Evolutionary conservation across 1,284 basidiomycete species (phyloP).

Genomic region (Ustilago curta): DNA sequence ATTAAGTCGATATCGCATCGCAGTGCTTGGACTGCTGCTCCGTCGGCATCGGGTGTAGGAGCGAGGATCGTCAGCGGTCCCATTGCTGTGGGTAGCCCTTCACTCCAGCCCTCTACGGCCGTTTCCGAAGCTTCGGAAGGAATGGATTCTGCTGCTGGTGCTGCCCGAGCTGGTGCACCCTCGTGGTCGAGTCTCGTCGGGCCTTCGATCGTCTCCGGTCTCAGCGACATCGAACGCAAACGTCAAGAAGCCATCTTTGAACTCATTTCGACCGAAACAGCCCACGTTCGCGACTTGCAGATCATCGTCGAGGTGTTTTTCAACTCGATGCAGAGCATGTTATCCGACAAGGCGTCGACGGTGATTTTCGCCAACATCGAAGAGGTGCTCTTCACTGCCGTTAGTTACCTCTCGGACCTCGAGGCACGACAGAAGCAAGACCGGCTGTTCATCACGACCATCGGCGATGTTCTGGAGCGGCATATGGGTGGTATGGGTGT

Average conservation of each 20-base stretch:
- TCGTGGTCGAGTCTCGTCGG: conserved; percentile 93
- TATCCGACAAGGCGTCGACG: conserved; percentile 82
- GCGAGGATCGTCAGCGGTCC: conserved; percentile 39
- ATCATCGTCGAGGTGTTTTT: conserved; percentile 77
- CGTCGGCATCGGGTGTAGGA: conserved; percentile 21
- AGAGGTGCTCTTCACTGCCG: conserved; percentile 71
- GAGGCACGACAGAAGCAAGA: conserved; percentile 91
- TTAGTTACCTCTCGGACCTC: conserved; percentile 73
- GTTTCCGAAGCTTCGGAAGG: conserved; percentile 1
- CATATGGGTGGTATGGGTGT: conserved; percentile 82
- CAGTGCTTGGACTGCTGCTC: conserved; percentile 22
- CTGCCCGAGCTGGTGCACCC: conserved; percentile 69
- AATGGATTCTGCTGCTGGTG: neutral
- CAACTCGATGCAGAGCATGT: conserved; percentile 77
- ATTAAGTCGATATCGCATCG: conserved; percentile 59
- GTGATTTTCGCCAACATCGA: conserved; percentile 94
- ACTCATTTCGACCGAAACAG: conserved; percentile 96
- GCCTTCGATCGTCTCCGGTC: conserved; percentile 79
- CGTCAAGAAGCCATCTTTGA: conserved; percentile 99
- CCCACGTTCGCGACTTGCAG: conserved; percentile 97
- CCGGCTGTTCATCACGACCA: conserved; percentile 85
- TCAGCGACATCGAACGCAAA: conserved; percentile 92
- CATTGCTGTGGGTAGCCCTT: conserved; percentile 26
- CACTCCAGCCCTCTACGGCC: conserved; percentile 16
- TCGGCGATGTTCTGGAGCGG: conserved; percentile 84